These are phyloP conservation scores for Botrytis fragariae DNA, from an alignment of 2,329 filamentous ascomycete genomes.

Conservation along the genomic window DNA sequence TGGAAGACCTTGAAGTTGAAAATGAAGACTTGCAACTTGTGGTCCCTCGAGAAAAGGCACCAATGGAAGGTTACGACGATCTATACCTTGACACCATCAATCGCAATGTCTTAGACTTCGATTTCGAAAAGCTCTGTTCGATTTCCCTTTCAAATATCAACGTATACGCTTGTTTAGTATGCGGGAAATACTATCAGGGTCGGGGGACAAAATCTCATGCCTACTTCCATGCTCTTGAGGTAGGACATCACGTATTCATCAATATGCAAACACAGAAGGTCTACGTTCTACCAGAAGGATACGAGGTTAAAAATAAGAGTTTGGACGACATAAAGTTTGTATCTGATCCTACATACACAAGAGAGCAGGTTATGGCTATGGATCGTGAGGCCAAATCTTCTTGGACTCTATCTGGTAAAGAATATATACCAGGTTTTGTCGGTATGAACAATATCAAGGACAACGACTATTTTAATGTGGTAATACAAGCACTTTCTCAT, in stretches of 20 bases:
- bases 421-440: slow-evolving; percentile 91
- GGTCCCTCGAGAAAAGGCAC: slow-evolving; percentile 66
- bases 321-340: slow-evolving; percentile 98
- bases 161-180: slow-evolving; percentile 95
- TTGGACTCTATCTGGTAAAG: slow-evolving; percentile 77
- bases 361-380: slow-evolving; percentile 73
- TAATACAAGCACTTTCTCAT: slow-evolving; percentile 88
- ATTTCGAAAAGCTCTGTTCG: slow-evolving; percentile 98
- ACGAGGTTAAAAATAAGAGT: slow-evolving; percentile 91
- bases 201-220: slow-evolving; percentile 91
- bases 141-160: slow-evolving; percentile 97
- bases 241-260: slow-evolving; percentile 95
- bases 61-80: slow-evolving; percentile 86
- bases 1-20: slow-evolving; percentile 34
- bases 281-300: slow-evolving; percentile 91
- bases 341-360: slow-evolving; percentile 83
- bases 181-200: slow-evolving; percentile 96
- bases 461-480: slow-evolving; percentile 97
- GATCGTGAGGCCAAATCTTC: slow-evolving; percentile 64
- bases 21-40: slow-evolving; percentile 42
- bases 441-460: slow-evolving; percentile 99
- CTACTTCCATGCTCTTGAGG: slow-evolving; percentile 95
- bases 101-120: slow-evolving; percentile 89
- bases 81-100: slow-evolving; percentile 98
- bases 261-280: slow-evolving; percentile 93